Evolutionary conservation across 352 stramenopile species (phyloP), one percentile per base, ranked within the genome.

Genomic region (Phytophthora cryptogea): DNA sequence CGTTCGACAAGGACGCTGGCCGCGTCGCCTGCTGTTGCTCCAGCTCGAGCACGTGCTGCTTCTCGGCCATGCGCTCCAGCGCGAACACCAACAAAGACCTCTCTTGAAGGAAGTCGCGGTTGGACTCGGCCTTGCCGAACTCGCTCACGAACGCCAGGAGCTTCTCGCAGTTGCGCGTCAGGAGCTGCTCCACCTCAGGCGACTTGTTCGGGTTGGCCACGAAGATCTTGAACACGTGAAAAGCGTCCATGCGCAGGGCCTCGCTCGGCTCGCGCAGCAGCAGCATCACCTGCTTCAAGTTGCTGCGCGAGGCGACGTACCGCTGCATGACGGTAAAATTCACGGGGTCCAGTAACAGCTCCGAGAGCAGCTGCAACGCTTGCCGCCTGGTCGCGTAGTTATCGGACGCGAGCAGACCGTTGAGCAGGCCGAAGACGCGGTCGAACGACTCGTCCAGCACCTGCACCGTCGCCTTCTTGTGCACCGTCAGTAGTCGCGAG

Each of bases 151-250:
- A 95, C 16, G 79, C 57, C 32, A 92, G 42, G 26, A 95, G 68
- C 66, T 93, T 95, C 20, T 93, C 80, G 9, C 68, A 69, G 59
- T 94, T 94, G 11, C 78, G 79, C 28, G 87, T 53, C 45, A 94
- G 68, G 9, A 92, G 58, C 55, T 88, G 74, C 66, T 88, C 78
- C 20, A 95, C 78, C 49, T 91, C 83, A 8, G 33, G 32, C 40
- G 83, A 88, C 48, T 93, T 95, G 66, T 88, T 86, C 32, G 86
- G 86, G 54, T 95, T 95, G 8, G 83, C 86, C 35, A 95, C 84
- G 53, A 95, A 94, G 59, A 95, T 91, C 65, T 95, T 95, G 58
- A 95, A 95, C 42, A 95, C 78, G 54, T 95, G 78, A 57, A 91
- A 95, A 13, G 86, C 83, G 51, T 95, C 86, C 74, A 91, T 88